Conservation (phyloP, 805 yeast genomes). For the Candida glaebosa region DNA sequence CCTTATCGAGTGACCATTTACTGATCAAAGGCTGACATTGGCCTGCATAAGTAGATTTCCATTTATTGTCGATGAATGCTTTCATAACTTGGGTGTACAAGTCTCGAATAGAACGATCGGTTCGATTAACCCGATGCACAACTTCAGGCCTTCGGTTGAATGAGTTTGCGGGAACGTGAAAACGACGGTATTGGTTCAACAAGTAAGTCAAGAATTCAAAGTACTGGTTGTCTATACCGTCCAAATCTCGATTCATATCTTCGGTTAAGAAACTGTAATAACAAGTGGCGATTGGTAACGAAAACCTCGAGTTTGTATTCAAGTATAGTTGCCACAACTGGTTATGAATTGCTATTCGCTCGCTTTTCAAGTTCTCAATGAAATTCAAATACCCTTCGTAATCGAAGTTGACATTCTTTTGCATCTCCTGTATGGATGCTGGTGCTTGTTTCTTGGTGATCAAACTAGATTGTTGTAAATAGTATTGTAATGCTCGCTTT, state of each 20-base stretch:
- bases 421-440: conserved; percentile 24
- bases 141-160: conserved; percentile 13
- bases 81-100: conserved; percentile 21
- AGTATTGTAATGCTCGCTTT: conserved; percentile 24
- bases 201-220: conserved; percentile 21
- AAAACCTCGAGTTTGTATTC: conserved; percentile 18
- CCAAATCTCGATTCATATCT: conserved; percentile 12
- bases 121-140: conserved; percentile 7
- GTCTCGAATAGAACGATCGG: conserved; percentile 11
- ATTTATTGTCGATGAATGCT: conserved; percentile 24
- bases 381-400: conserved; percentile 34
- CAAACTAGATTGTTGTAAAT: conserved; percentile 16
- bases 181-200: conserved; percentile 12
- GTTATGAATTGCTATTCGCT: conserved; percentile 22
- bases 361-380: conserved; percentile 19
- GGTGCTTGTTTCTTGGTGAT: conserved; percentile 5
- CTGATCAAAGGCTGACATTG: conserved; percentile 27
- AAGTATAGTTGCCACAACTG: conserved; percentile 36
- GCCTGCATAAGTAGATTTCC: conserved; percentile 23
- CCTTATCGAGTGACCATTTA: conserved; percentile 34
- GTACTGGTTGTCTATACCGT: conserved; percentile 12
- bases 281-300: conserved; percentile 20
- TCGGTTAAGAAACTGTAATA: conserved; percentile 25
- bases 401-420: conserved; percentile 33
- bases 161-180: conserved; percentile 11